These are phyloP conservation scores for Candida ovalis DNA, from an alignment of 805 yeast species.

Conservation along the genomic window DNA sequence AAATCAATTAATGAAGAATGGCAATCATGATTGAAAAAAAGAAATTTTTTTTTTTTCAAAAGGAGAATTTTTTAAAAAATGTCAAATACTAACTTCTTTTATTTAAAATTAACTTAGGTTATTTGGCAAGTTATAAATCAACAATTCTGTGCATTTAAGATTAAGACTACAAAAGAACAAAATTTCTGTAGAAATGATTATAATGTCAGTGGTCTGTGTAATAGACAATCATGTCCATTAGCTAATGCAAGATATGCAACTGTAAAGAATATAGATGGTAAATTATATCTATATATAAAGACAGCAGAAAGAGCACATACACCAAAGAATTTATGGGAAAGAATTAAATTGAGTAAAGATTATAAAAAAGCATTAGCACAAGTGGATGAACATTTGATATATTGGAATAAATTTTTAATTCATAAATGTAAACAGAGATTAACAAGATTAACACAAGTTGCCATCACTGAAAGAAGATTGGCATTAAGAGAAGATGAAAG, in stretches of 20 bases:
- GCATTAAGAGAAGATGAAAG: slow-evolving; percentile 93
- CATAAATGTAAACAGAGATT: slow-evolving; percentile 96
- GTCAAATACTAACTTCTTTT: slow-evolving; percentile 5
- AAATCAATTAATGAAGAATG: too few relatives aligned
- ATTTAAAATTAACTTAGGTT: slow-evolving; percentile 45
- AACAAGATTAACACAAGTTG: slow-evolving; percentile 91
- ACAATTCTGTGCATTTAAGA: slow-evolving; percentile 92
- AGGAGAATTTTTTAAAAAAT: background rate
- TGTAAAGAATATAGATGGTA: slow-evolving; percentile 75
- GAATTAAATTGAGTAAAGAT: slow-evolving; percentile 85
- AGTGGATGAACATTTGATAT: slow-evolving; percentile 78
- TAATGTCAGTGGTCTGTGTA: slow-evolving; percentile 92
- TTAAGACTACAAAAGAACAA: slow-evolving; percentile 84
- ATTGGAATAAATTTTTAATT: slow-evolving; percentile 89
- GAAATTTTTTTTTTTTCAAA: too few relatives aligned
- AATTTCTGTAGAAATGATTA: slow-evolving; percentile 94
- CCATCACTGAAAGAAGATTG: slow-evolving; percentile 89
- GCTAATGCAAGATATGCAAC: slow-evolving; percentile 94
- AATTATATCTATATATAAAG: slow-evolving; percentile 84
- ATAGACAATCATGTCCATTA: slow-evolving; percentile 90
- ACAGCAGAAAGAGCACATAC: slow-evolving; percentile 97
- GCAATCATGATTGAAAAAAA: too few relatives aligned
- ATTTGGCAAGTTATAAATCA: slow-evolving; percentile 97
- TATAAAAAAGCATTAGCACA: slow-evolving; percentile 85
- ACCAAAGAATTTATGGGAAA: slow-evolving; percentile 93